Conservation (phyloP, 192 early-diverging fungal genomes). For the Lobulomyces angularis region DNA sequence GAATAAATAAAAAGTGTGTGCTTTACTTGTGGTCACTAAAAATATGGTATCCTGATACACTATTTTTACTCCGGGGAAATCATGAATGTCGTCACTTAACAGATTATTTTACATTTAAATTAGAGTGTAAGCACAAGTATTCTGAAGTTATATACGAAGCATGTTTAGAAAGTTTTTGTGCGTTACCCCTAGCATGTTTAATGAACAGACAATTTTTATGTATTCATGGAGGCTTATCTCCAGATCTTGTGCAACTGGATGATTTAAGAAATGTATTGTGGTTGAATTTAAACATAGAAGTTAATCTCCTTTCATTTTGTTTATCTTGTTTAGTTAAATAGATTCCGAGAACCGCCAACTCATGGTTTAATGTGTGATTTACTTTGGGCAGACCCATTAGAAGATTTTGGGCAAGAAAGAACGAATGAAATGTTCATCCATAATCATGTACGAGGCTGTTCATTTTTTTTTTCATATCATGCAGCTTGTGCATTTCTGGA, state of each 20-base stretch:
- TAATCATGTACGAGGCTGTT: slow-evolving; percentile 89
- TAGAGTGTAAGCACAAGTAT: slow-evolving; percentile 97
- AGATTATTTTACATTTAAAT: slow-evolving; percentile 94
- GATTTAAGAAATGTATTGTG: slow-evolving; percentile 55
- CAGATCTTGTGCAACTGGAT: slow-evolving; percentile 83
- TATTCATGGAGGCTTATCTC: slow-evolving; percentile 90
- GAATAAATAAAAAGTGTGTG: slow-evolving; percentile 54
- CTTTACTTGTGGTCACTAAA: slow-evolving; percentile 85
- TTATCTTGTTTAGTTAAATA: slow-evolving; percentile 51
- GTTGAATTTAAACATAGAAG: background rate
- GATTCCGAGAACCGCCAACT: slow-evolving; percentile 85
- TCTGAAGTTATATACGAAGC: slow-evolving; percentile 82
- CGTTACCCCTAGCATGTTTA: slow-evolving; percentile 79
- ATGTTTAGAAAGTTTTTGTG: slow-evolving; percentile 81
- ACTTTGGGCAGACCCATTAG: slow-evolving; percentile 88
- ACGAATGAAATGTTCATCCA: slow-evolving; percentile 79
- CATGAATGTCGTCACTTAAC: slow-evolving; percentile 96
- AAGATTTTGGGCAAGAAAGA: slow-evolving; percentile 94
- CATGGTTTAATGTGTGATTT: slow-evolving; percentile 93
- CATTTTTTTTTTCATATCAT: slow-evolving; percentile 89
- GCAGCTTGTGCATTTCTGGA: slow-evolving; percentile 90
- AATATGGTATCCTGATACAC: slow-evolving; percentile 73
- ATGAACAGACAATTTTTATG: slow-evolving; percentile 96
- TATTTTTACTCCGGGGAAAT: slow-evolving; percentile 88
- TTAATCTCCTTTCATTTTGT: too few relatives aligned